Evolutionary conservation across 225 moss, liverwort and hornwort species (phyloP).

Genomic region (Neckera pumila): DNA sequence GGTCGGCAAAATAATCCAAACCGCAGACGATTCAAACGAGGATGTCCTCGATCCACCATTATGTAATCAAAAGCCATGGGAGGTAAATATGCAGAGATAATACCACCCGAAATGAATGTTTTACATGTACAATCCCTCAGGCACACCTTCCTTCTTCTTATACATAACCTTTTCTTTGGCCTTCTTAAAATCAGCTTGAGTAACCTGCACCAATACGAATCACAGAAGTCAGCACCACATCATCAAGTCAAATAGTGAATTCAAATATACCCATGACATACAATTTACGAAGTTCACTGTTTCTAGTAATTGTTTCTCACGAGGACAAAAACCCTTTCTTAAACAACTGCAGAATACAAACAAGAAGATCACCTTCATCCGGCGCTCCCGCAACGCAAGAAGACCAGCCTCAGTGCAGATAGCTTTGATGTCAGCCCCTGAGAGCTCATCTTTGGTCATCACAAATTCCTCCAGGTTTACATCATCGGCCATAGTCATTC

Average conservation of each 20-base stretch:
- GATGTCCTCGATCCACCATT: background rate
- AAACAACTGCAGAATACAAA: background rate
- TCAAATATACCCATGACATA: background rate
- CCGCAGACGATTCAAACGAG: background rate
- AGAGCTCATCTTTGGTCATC: conserved; percentile 96
- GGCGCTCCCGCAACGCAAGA: conserved; percentile 84
- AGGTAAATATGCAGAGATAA: conserved; percentile 9
- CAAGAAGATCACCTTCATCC: conserved; percentile 73
- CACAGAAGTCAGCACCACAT: background rate
- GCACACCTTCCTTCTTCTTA: conserved; percentile 99
- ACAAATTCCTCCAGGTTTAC: conserved; percentile 98
- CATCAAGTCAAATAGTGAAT: background rate
- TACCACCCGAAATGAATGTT: conserved; percentile 10
- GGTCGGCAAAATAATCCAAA: background rate
- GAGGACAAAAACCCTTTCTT: background rate
- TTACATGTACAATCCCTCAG: conserved; percentile 98
- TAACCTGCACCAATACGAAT: conserved; percentile 55
- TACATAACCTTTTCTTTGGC: conserved; percentile 99
- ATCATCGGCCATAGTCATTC: conserved; percentile 96
- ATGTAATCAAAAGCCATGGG: background rate
- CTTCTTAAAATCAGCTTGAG: conserved; percentile 89
- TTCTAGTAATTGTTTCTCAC: background rate
- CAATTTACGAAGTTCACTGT: background rate
- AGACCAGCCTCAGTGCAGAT: conserved; percentile 97
- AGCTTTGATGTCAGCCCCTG: conserved; percentile 97